phyloP scores from a whole-genome alignment of 352 stramenopile species.

The Globisporangium spiculum region DNA sequence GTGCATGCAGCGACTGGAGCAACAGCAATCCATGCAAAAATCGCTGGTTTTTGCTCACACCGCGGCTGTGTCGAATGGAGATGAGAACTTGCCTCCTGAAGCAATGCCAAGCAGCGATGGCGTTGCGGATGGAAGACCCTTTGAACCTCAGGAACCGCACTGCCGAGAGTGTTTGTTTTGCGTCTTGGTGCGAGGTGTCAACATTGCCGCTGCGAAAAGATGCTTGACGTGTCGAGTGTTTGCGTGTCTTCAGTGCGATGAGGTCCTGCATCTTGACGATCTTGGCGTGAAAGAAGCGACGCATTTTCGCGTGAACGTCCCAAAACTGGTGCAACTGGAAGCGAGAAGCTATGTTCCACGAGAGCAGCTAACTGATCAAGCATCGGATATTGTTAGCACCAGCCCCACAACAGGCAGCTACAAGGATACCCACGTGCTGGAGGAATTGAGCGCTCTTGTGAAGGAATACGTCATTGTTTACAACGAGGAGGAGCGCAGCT shows the following conservation, averaged over 20 bases:
- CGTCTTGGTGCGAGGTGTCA: conserved; percentile 20
- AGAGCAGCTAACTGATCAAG: neutral
- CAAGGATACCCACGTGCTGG: conserved; percentile 13
- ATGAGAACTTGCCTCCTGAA: conserved; percentile 4
- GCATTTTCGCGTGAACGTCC: conserved; percentile 46
- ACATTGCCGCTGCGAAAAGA: conserved; percentile 22
- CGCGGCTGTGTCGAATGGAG: neutral
- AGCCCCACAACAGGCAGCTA: neutral
- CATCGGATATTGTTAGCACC: neutral
- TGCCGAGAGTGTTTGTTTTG: conserved; percentile 31
- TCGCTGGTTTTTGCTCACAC: neutral
- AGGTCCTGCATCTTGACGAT: conserved; percentile 54
- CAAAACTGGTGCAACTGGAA: neutral
- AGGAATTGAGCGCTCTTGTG: conserved; percentile 27
- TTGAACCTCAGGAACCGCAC: neutral
- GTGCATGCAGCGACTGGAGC: conserved; percentile 20
- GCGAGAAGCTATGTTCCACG: no score
- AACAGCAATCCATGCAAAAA: conserved; percentile 7
- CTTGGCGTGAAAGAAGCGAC: conserved; percentile 46
- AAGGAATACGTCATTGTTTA: conserved; percentile 23
- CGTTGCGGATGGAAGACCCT: no score
- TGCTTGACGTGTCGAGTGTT: conserved; percentile 50
- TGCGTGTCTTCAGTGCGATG: conserved; percentile 45
- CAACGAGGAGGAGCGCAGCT: conserved; percentile 12
- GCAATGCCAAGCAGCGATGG: neutral